Conservation (phyloP, 106 monocot species). For the Acorus calamus region DNA sequence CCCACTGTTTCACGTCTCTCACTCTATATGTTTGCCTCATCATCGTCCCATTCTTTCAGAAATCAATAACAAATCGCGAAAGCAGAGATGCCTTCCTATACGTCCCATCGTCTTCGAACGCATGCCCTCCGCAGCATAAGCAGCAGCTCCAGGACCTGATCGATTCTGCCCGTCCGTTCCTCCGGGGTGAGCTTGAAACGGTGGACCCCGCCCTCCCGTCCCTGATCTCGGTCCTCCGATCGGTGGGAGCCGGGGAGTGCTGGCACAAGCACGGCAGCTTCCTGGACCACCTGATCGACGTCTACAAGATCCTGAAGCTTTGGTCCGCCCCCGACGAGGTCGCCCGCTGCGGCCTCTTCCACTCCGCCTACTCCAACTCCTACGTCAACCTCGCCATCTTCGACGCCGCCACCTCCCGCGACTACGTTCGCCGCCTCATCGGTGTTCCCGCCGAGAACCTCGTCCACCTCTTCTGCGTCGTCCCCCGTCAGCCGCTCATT, state of each 20-base stretch:
- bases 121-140: constrained; percentile 4
- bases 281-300: constrained; percentile 72
- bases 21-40: constrained; percentile 4
- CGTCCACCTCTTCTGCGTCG: constrained; percentile 86
- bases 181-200: constrained; percentile 49
- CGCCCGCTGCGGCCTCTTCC: constrained; percentile 79
- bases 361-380: constrained; percentile 99
- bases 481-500: constrained; percentile 68
- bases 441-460: constrained; percentile 57
- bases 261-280: constrained; percentile 93
- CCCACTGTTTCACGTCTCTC: too few relatives aligned
- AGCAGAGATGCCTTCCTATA: constrained; percentile 13
- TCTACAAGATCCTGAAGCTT: constrained; percentile 70
- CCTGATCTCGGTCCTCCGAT: constrained; percentile 44
- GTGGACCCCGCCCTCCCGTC: constrained; percentile 52
- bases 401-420: constrained; percentile 45
- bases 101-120: neutral
- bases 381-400: constrained; percentile 99
- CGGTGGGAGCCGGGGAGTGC: constrained; percentile 78
- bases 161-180: constrained; percentile 52
- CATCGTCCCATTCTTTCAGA: too few relatives aligned
- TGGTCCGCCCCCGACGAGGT: constrained; percentile 53
- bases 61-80: neutral
- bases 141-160: constrained; percentile 26
- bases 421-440: constrained; percentile 30